Evolutionary conservation across 352 stramenopile species (phyloP).

Genomic region (Phytophthora pluvialis): DNA sequence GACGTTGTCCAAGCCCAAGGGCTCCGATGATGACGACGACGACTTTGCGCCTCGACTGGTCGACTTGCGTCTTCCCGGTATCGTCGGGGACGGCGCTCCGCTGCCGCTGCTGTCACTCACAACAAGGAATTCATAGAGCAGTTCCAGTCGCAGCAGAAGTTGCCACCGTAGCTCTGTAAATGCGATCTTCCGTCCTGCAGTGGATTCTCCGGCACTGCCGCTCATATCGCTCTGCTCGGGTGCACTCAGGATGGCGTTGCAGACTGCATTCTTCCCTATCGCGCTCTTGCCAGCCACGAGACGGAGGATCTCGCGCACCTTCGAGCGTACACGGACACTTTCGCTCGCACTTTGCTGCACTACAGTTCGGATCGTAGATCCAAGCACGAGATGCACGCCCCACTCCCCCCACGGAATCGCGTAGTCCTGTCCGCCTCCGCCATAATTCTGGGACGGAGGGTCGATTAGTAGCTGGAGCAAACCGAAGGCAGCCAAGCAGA

Average conservation of each 20-base stretch:
- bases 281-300: constrained; percentile 53
- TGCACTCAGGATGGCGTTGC: constrained; percentile 73
- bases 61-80: constrained; percentile 14
- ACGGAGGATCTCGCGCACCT: constrained; percentile 57
- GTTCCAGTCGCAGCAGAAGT: constrained; percentile 58
- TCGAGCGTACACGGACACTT: constrained; percentile 63
- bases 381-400: constrained; percentile 78
- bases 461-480: constrained; percentile 65
- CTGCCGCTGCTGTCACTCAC: constrained; percentile 26
- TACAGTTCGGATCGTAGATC: constrained; percentile 76
- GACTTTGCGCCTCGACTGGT: constrained; percentile 15
- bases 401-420: constrained; percentile 81
- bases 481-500: constrained; percentile 64
- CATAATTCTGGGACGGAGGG: constrained; percentile 32
- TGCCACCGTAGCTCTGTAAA: constrained; percentile 70
- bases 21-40: constrained; percentile 36
- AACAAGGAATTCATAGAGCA: constrained; percentile 62
- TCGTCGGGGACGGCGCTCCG: constrained; percentile 26
- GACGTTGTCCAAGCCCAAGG: constrained; percentile 67
- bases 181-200: constrained; percentile 51
- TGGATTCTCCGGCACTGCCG: constrained; percentile 33
- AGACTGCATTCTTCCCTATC: constrained; percentile 65
- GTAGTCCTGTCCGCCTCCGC: constrained; percentile 36
- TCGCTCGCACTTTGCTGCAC: constrained; percentile 74
- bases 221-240: constrained; percentile 65